These are phyloP conservation scores for Nakazawaea wickerhamii DNA, from an alignment of 805 yeast genomes.

Conservation along the genomic window DNA sequence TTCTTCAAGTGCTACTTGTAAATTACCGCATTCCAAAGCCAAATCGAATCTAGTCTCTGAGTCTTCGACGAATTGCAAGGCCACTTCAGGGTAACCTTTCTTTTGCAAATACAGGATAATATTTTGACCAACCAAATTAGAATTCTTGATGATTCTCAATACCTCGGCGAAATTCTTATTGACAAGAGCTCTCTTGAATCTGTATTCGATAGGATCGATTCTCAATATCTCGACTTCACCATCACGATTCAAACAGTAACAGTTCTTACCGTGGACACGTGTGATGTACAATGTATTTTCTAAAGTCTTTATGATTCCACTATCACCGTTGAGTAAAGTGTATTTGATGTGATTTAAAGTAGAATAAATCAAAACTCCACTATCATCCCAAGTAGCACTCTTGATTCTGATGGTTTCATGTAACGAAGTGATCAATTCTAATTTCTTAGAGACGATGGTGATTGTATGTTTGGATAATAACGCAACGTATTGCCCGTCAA, in stretches of 20 bases:
- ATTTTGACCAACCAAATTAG: constrained; percentile 94
- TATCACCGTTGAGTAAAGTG: constrained; percentile 88
- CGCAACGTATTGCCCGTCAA: constrained; percentile 83
- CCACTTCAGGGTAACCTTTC: constrained; percentile 95
- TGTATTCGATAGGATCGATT: constrained; percentile 95
- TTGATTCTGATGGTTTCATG: constrained; percentile 96
- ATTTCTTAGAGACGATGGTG: constrained; percentile 74
- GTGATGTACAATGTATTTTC: constrained; percentile 82
- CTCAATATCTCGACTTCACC: constrained; percentile 75
- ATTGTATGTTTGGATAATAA: constrained; percentile 88
- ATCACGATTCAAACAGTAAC: constrained; percentile 77
- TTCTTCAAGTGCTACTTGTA: constrained; percentile 81
- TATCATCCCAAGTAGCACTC: constrained; percentile 96
- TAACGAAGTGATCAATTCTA: constrained; percentile 74
- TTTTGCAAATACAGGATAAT: constrained; percentile 92
- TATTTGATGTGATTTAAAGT: constrained; percentile 95
- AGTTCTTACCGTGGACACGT: constrained; percentile 61
- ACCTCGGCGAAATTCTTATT: constrained; percentile 91
- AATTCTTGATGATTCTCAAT: constrained; percentile 76
- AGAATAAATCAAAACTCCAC: constrained; percentile 85
- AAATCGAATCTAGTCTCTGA: constrained; percentile 93
- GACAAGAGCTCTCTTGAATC: constrained; percentile 90
- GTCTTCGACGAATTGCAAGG: constrained; percentile 93
- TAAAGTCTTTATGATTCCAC: constrained; percentile 89
- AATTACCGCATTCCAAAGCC: constrained; percentile 90